Evolutionary conservation across 257 asterid species (phyloP).

Genomic region (Nicotiana noctiflora): DNA sequence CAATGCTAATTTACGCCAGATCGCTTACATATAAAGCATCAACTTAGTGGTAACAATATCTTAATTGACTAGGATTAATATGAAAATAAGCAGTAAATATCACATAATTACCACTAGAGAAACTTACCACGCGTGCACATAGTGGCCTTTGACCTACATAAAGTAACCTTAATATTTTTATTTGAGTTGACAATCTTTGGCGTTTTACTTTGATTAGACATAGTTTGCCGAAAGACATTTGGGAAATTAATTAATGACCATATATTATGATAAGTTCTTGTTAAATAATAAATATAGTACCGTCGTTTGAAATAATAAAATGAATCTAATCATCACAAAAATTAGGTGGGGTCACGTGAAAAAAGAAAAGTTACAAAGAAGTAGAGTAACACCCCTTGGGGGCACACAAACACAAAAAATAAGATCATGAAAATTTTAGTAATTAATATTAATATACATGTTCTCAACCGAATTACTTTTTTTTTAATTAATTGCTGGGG

Average conservation of each 20-base stretch:
- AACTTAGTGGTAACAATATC: neutral
- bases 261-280: neutral
- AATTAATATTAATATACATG: neutral
- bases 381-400: neutral
- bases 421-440: neutral
- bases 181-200: slow-evolving; percentile 4
- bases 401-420: no score
- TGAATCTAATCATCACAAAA: neutral
- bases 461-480: neutral
- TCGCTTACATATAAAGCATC: neutral
- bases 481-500: neutral
- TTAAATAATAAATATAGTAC: neutral
- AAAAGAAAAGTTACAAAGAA: neutral
- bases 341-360: slow-evolving; percentile 13
- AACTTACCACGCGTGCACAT: slow-evolving; percentile 13
- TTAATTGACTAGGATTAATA: neutral
- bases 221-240: slow-evolving; percentile 17
- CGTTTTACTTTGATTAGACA: slow-evolving; percentile 7
- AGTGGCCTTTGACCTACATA: slow-evolving; percentile 10
- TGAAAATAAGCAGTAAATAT: neutral
- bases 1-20: neutral
- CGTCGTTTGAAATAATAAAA: neutral
- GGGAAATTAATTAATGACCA: neutral
- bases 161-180: neutral
- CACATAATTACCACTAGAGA: slow-evolving; percentile 7